phyloP scores from a whole-genome alignment of 148 eudicot species.

The Diospyros kaki region DNA sequence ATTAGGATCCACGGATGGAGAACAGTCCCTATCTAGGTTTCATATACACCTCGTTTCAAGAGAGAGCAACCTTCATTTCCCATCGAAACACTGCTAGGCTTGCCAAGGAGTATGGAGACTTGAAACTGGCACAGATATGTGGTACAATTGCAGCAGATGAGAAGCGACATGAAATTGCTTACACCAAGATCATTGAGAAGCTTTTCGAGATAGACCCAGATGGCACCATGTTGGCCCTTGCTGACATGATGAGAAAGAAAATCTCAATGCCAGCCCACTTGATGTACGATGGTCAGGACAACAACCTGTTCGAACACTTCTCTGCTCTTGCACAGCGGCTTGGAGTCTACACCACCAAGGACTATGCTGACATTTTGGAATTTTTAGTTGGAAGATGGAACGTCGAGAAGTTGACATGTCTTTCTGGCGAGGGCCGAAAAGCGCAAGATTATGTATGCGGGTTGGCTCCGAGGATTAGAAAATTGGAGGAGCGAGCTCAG shows the following conservation, averaged over 20 bases:
- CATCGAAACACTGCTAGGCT: conserved; percentile 6
- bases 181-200: background rate
- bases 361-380: conserved; percentile 39
- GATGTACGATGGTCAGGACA: conserved; percentile 1
- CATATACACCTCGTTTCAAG: conserved; percentile 7
- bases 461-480: conserved; percentile 38
- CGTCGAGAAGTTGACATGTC: background rate
- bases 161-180: conserved; percentile 1
- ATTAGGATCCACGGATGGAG: background rate
- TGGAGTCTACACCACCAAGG: conserved; percentile 12
- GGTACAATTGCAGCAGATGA: conserved; percentile 2
- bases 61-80: conserved; percentile 4
- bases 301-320: background rate
- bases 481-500: conserved; percentile 43
- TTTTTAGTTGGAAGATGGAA: background rate
- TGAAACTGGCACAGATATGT: background rate
- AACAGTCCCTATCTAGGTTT: background rate
- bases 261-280: background rate
- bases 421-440: conserved; percentile 25
- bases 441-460: conserved; percentile 51
- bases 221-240: background rate
- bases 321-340: background rate
- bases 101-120: background rate
- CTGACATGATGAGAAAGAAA: background rate
- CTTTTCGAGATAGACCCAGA: background rate